Evolutionary conservation across 2,329 filamentous ascomycete genomes (phyloP).

Genomic region (Curvularia spicifera): DNA sequence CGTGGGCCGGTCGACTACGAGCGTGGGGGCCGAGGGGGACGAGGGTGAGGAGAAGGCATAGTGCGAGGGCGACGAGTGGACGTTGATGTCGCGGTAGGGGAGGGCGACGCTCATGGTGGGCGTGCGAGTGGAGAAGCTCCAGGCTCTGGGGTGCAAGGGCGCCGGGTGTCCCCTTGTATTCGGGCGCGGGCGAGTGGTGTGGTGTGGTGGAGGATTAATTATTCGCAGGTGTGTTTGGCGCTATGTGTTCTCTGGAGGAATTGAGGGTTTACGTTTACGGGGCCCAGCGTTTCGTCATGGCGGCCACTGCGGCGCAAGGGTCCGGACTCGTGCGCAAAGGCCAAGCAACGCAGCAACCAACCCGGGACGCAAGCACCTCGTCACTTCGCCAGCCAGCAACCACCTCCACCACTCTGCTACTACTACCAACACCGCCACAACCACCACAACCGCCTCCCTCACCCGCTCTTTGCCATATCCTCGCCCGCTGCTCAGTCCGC

Average conservation of each 20-base stretch:
- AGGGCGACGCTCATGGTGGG: constrained; percentile 59
- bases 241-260: constrained; percentile 6
- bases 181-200: background rate
- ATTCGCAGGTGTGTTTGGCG: constrained; percentile 6
- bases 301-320: constrained; percentile 17
- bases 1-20: constrained; percentile 89
- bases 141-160: background rate
- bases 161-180: constrained; percentile 1
- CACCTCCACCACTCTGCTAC: constrained; percentile 5
- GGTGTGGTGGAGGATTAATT: background rate
- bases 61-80: constrained; percentile 87
- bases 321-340: constrained; percentile 17
- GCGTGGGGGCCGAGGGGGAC: constrained; percentile 82
- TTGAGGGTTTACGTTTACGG: background rate
- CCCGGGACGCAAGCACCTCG: constrained; percentile 20
- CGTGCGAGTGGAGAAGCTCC: background rate
- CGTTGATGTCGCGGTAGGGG: constrained; percentile 95
- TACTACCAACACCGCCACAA: constrained; percentile 5
- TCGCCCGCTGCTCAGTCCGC: background rate
- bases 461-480: background rate
- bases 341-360: constrained; percentile 4
- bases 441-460: background rate
- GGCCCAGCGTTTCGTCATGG: constrained; percentile 28
- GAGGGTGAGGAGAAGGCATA: constrained; percentile 98
- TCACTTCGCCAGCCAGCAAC: constrained; percentile 20